Evolutionary conservation across 176 grass and related monocot genomes (phyloP), one percentile per base, ranked within the genome.

Genomic region (Thalia dealbata): DNA sequence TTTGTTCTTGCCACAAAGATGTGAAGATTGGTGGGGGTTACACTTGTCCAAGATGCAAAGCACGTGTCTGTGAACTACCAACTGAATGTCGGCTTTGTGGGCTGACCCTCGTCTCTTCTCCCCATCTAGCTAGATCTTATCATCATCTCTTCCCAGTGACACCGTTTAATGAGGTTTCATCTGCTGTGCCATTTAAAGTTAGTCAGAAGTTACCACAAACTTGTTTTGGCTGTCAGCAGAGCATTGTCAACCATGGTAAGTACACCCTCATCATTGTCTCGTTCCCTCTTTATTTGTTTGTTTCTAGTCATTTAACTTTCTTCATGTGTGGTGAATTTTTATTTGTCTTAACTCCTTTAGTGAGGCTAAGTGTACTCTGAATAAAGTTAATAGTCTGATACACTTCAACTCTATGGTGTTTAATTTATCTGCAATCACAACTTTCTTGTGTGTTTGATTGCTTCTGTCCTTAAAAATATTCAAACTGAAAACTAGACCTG

Each of bases 1-100:
- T 99, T 64, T 99, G 95, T 76, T 99, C 90, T 78, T 99, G 95
- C 71, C 95, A 99, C 85, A 99, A 91, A 79, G 91, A 91, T 70
- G 79, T 82, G 65, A 99, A 99, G 69, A 87, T 60, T 62, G 95
- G 83, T 82, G 90, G 88, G 74, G 95, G 95, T 50, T 99, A 89
- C 44, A 99, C 91, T 46, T 99, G 95, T 75, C 95, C 95, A 14
- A 91, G 95, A 88, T 99, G 95, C 74, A 95, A 95, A 88, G 88
- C 91, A 72, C 91, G 89, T 70, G 90, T 91, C 7, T 99, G 95
- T 13, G 95, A 99, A 69, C 88, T 99, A 77, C 95, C 95, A 58
- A 83, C 85, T 56, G 95, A 88, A 78, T 99, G 95, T 41, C 83
- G 70, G 72, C 93, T 89, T 6, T 99, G 95, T 72, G 95, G 95